Evolutionary conservation across 2,329 filamentous ascomycete species (phyloP), one percentile per base, ranked within the genome.

Genomic region (Xylaria sp.): DNA sequence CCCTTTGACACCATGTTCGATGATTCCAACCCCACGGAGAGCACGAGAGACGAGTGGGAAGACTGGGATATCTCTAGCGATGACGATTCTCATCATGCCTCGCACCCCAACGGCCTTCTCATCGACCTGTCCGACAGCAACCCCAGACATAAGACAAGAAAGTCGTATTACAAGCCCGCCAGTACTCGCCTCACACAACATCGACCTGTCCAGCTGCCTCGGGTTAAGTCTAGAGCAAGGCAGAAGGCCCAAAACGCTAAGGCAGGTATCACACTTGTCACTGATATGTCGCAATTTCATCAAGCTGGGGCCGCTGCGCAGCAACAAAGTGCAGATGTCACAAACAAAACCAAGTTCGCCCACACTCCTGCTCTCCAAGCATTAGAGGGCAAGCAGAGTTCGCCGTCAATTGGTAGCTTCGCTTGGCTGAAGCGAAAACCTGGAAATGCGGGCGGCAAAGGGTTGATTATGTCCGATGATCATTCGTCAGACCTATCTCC

Each of bases 211-310:
- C 78, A 80, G 31, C 83, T 78, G 61, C 73, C 84, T 50, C 80
- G 85, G 9, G 75, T 85, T 25, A 89, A 85, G 74, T 91, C 89
- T 3, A 85, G 85, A 61, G 84, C 85, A 33, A 83, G 88, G 59
- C 88, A 91, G 73, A 87, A 86, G 73, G 83, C 84, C 25, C 83
- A 89, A 74, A 87, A 89, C 76, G 82, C 84, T 63, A 83, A 85
- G 78, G 86, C 86, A 9, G 89, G 89, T 13, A 91, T 92, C 74
- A 89, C 83, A 69, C 77, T 93, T 22, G 88, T 92, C 69, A 94
- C 91, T 1, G 89, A 90, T 74, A 90, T 92, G 81, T 81, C 87
- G 67, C 81, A 77, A 67, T 82, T 82, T 75, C 86, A 80, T 29
- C 80, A 81, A 31, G 78, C 83, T 75, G 76, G 83, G 77, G 75